These are phyloP conservation scores for Andrographis paniculata DNA, from an alignment of 305 asterid genomes.

Conservation along the genomic window DNA sequence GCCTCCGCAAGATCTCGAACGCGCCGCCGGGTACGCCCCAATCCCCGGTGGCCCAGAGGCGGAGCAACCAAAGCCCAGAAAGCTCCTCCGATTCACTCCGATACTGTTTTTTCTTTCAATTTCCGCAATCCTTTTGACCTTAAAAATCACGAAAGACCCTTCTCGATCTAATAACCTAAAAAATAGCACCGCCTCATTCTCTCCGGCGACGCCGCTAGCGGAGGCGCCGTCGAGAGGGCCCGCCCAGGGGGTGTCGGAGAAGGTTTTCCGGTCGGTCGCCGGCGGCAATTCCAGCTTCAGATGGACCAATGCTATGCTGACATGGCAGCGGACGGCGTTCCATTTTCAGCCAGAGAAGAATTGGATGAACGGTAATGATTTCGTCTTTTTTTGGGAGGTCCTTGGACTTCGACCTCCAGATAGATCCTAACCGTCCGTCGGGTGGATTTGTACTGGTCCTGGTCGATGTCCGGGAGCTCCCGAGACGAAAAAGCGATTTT, in stretches of 20 bases:
- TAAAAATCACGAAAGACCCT: conserved; percentile 9
- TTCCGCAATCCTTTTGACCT: conserved; percentile 23
- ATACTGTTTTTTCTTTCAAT: conserved; percentile 28
- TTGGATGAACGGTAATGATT: conserved; percentile 55
- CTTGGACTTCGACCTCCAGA: background rate
- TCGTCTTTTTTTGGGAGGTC: background rate
- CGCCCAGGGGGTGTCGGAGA: conserved; percentile 63
- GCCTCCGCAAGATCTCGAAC: conserved; percentile 30
- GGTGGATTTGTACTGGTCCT: background rate
- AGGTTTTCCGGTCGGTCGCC: conserved; percentile 37
- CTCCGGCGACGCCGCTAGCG: conserved; percentile 14
- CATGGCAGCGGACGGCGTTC: conserved; percentile 69
- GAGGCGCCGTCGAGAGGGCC: conserved; percentile 45
- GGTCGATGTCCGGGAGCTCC: background rate
- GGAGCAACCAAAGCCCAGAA: conserved; percentile 18
- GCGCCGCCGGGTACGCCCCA: conserved; percentile 33
- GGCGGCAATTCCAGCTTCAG: conserved; percentile 22
- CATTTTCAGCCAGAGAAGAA: conserved; percentile 72
- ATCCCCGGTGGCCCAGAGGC: conserved; percentile 21
- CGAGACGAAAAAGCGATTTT: background rate
- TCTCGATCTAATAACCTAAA: background rate
- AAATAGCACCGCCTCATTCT: background rate
- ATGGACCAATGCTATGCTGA: conserved; percentile 58
- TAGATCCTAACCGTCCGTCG: background rate
- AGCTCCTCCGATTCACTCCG: conserved; percentile 26